Base-by-base conservation (phyloP, 805 yeast species). In the Starmerella floris region DNA sequence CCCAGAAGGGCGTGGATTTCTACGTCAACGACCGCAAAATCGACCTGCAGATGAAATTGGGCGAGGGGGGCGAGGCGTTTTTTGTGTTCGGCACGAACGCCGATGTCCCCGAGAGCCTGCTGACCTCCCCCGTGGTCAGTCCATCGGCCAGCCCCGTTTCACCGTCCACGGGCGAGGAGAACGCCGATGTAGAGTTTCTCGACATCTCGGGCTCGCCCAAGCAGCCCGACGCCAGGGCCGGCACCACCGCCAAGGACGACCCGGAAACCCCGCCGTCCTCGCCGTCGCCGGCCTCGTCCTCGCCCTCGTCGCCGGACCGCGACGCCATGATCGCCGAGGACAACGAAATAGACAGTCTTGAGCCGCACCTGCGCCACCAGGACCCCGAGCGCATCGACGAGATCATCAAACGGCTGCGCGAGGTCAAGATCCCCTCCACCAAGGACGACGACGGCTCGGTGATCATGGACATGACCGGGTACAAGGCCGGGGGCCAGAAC, bases 11-110 rank as follows among this genome's bases (percentile, higher is more conserved):
- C 48, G 94, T 88, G 41, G 93, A 81, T 43, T 78, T 91, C 50
- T 72, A 75, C 33, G 93, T 91, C 31, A 91, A 91, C 62, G 96
- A 80, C 30, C 71, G 71, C 46, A 69, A 76, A 36, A 80, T 93
- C 0, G 78, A 83, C 52, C 65, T 88, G 37, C 95, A 95, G 8
- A 91, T 91, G 97, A 91, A 91, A 60, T 66, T 91, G 35, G 94
- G 95, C 15, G 98, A 91, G 47, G 95, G 93, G 6, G 98, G 98
- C 13, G 98, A 91, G 61, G 98, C 97, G 0, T 85, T 85, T 59
- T 91, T 91, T 57, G 97, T 91, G 33, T 88, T 91, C 63, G 95
- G 85, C 56, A 81, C 95, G 1, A 71, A 70, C 31, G 65, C 64
- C 30, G 72, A 73, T 45, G 77, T 91, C 21, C 94, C 95, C 1